Evolutionary conservation across 2,329 filamentous ascomycete species (phyloP).

Genomic region (Ilyonectria mors-panacis): DNA sequence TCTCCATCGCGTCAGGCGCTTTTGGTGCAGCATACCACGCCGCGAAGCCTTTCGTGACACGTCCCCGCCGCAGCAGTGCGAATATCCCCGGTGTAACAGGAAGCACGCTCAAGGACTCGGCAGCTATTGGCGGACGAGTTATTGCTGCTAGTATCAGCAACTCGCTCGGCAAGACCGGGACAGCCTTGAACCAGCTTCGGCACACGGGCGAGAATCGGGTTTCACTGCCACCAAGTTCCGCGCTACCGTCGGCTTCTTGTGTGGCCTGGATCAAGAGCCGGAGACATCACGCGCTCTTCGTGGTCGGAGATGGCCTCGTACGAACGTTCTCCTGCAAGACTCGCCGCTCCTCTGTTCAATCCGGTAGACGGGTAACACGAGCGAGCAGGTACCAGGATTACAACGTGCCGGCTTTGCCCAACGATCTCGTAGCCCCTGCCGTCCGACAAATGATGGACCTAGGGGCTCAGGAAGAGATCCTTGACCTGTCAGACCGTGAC

Average conservation of each 20-base stretch:
- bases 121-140: constrained; percentile 79
- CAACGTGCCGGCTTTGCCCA: constrained; percentile 74
- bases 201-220: constrained; percentile 84
- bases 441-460: constrained; percentile 67
- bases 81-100: constrained; percentile 54
- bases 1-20: constrained; percentile 79
- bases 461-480: constrained; percentile 68
- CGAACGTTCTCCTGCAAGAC: constrained; percentile 75
- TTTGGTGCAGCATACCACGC: constrained; percentile 79
- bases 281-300: constrained; percentile 74
- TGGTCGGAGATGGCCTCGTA: constrained; percentile 76
- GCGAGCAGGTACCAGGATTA: constrained; percentile 76
- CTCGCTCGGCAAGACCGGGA: constrained; percentile 81
- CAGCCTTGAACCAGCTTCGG: constrained; percentile 77
- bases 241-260: constrained; percentile 70
- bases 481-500: constrained; percentile 68
- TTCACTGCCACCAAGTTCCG: constrained; percentile 72
- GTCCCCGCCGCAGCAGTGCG: constrained; percentile 67
- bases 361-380: constrained; percentile 67
- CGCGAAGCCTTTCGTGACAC: constrained; percentile 72
- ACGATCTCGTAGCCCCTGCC: constrained; percentile 70
- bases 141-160: constrained; percentile 82
- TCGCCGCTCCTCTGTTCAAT: constrained; percentile 68
- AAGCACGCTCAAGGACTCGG: constrained; percentile 69
- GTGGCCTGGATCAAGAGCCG: constrained; percentile 76